Base-by-base conservation (phyloP, 768 basidiomycete genomes). In the Mycena kentingensis region DNA sequence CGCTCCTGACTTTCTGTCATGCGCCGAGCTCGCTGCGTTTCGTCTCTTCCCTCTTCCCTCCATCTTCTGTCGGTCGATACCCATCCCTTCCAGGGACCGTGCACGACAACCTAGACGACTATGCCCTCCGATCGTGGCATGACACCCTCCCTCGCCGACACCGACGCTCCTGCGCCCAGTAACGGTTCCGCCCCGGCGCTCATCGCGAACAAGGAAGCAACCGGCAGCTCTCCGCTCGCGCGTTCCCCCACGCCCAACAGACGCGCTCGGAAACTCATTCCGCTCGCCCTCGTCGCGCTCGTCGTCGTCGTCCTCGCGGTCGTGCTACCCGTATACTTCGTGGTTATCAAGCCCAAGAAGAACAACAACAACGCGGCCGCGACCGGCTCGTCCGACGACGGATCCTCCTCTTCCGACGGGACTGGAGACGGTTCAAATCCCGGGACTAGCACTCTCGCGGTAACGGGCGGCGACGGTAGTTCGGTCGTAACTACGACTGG, bases 381-480 rank as follows among this genome's bases (percentile, higher is more conserved):
- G 27, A 50, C 56, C 25, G 45, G 52, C 22, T 39, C 58, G 22
- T 49, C 53, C 19, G 49, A 43, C 34, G 36, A 22, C 29, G 60
- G 45, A 10, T 24, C 41, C 11, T 24, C 41, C 12, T 19, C 41
- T 42, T 39, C 37, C 13, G 22, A 19, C 12, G 41, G 41, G 12
- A 24, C 22, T 27, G 25, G 41, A 25, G 26, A 6, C 39, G 55
- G 5, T 50, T 46, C 50, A 21, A 32, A 7, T 25, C 32, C 25
- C 18, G 48, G 39, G 16, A 25, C 61, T 4, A 57, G 49, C 21
- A 15, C 60, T 5, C 60, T 62, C 18, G 57, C 66, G 1, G 74
- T 72, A 24, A 71, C 75, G 3, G 92, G 92, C 13, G 80, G 82
- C 15, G 82, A 88, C 63, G 91, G 90, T 12, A 87, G 84, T 24